Evolutionary conservation across 148 eudicot species (phyloP), one percentile per base, ranked within the genome.

Genomic region (Heliosperma pusillum): DNA sequence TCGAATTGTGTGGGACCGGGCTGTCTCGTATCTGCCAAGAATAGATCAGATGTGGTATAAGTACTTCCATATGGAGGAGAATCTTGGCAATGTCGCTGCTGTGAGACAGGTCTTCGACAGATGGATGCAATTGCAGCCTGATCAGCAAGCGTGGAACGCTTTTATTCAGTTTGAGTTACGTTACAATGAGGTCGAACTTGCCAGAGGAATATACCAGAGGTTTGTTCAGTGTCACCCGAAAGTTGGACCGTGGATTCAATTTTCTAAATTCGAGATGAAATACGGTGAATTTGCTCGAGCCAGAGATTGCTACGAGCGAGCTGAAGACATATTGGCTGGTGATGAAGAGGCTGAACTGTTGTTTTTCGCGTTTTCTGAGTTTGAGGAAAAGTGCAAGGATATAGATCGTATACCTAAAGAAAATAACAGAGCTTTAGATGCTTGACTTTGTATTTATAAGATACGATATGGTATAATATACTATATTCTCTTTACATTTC

Each of bases 111-210:
- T n/a, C n/a, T n/a, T n/a, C n/a, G n/a, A n/a, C n/a, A n/a, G n/a
- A n/a, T n/a, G n/a, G 97, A 91, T 91, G 98, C 50, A 66, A 7
- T 90, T 96, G 97, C 67, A 80, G 73, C 98, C 98, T 26, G 97
- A 94, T 75, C 92, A 90, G 77, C 96, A 91, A 59, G 96, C 96
- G 8, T 94, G 98, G 98, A 69, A 86, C 58, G 83, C 90, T 0
- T 91, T 85, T 67, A 91, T 94, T 11, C 87, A 91, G 82, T 94
- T 94, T 66, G 98, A 91, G 82, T 72, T 91, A 10, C 80, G 94
- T 64, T 94, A 91, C 71, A 94, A 90, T 75, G 98, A 94, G 83
- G 77, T 90, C 30, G 98, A 92, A 52, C 82, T 92, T 27, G 97
- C 96, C 0, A 81, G 98, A 77, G 85, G 44, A 1, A 90, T 94